phyloP scores from a whole-genome alignment of 306 rosid species.

The Sesbania bispinosa region DNA sequence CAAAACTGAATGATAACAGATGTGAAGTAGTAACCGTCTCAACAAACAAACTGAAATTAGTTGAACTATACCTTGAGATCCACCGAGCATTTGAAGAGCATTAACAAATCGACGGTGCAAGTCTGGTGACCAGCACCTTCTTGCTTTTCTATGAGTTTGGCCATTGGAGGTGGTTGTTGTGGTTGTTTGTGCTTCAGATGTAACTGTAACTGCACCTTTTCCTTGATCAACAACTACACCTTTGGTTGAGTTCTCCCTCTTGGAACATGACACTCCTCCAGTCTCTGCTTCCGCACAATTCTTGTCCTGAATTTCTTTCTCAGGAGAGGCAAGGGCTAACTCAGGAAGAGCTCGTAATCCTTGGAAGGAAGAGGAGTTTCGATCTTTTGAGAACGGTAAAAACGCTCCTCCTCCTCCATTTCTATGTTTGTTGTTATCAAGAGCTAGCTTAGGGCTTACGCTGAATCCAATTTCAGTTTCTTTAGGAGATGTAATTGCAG shows the following conservation, averaged over 20 bases:
- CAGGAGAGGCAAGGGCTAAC: constrained; percentile 58
- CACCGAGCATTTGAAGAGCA: constrained; percentile 99
- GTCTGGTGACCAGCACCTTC: constrained; percentile 99
- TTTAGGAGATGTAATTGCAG: constrained; percentile 32
- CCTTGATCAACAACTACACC: constrained; percentile 43
- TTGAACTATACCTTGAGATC: constrained; percentile 99
- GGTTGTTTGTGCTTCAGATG: constrained; percentile 41
- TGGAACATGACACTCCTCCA: constrained; percentile 40
- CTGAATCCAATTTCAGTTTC: constrained; percentile 55
- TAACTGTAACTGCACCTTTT: constrained; percentile 47
- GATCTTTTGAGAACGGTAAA: constrained; percentile 79
- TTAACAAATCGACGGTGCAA: constrained; percentile 88
- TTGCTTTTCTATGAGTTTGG: constrained; percentile 91
- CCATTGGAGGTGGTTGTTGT: constrained; percentile 9
- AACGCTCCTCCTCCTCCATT: constrained; percentile 94
- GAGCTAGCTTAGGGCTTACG: constrained; percentile 51
- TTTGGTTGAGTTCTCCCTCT: constrained; percentile 28
- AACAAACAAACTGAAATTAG: too few species aligned
- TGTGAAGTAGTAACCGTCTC: too few species aligned
- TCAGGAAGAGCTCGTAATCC: constrained; percentile 54
- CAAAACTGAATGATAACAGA: too few species aligned
- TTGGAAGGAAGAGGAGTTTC: constrained; percentile 33
- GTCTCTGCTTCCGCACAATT: constrained; percentile 36
- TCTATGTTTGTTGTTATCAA: constrained; percentile 58
- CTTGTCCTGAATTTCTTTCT: constrained; percentile 45